These are phyloP conservation scores for Lathyrus tuberosus DNA, from an alignment of 306 rosid genomes.

Conservation along the genomic window DNA sequence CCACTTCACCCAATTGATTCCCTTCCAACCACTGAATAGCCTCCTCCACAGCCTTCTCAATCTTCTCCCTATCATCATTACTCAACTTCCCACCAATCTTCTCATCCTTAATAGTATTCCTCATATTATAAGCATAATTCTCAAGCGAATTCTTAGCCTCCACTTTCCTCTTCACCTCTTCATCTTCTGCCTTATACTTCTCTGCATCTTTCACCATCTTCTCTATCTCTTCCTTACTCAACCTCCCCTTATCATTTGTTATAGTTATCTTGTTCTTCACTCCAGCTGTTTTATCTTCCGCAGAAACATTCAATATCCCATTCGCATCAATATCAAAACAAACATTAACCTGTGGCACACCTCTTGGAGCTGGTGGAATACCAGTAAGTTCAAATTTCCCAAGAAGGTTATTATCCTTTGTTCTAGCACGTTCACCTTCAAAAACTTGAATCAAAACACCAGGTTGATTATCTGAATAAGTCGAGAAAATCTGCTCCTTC, in stretches of 20 bases:
- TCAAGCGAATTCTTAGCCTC: slow-evolving; percentile 80
- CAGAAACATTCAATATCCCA: slow-evolving; percentile 72
- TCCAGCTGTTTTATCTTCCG: slow-evolving; percentile 85
- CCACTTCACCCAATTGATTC: slow-evolving; percentile 83
- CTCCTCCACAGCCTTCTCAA: slow-evolving; percentile 74
- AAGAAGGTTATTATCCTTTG: slow-evolving; percentile 72
- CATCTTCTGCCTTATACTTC: slow-evolving; percentile 82
- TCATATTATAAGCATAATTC: slow-evolving; percentile 87
- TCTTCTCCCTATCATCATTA: slow-evolving; percentile 57
- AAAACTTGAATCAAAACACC: slow-evolving; percentile 86
- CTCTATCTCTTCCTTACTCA: slow-evolving; percentile 86
- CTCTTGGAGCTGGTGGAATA: slow-evolving; percentile 84
- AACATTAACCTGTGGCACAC: slow-evolving; percentile 79
- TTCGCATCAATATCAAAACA: slow-evolving; percentile 77
- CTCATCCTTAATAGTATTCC: slow-evolving; percentile 75
- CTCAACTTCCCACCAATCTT: slow-evolving; percentile 65
- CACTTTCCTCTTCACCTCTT: slow-evolving; percentile 87
- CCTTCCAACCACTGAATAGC: slow-evolving; percentile 71
- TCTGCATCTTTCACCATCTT: slow-evolving; percentile 87
- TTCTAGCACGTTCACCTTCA: slow-evolving; percentile 79
- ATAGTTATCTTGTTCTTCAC: slow-evolving; percentile 89
- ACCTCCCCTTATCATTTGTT: slow-evolving; percentile 77
- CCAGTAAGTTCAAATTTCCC: slow-evolving; percentile 82
- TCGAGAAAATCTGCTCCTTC: slow-evolving; percentile 81
- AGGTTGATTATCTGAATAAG: slow-evolving; percentile 80